These are phyloP conservation scores for Pholiota conissans DNA, from an alignment of 768 basidiomycete species.

Conservation along the genomic window DNA sequence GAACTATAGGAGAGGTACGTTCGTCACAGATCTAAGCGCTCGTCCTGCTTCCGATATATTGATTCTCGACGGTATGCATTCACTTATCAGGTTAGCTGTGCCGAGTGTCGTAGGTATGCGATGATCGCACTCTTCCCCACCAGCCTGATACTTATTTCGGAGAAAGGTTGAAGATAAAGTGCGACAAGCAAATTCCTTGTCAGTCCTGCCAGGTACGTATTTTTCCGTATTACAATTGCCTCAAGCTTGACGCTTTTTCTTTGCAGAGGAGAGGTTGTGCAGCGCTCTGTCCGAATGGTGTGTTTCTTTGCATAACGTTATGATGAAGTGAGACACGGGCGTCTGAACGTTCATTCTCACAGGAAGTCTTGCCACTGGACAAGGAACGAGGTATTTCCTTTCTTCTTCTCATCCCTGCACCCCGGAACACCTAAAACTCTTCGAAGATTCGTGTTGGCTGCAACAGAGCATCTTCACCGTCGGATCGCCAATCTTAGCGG, in stretches of 20 bases:
- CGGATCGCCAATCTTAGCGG: slow-evolving; percentile 51
- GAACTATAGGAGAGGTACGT: slow-evolving; percentile 27
- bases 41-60: slow-evolving; percentile 7
- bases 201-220: slow-evolving; percentile 66
- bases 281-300: slow-evolving; percentile 71
- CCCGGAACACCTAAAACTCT: background rate
- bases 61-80: slow-evolving; percentile 11
- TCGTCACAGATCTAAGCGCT: background rate
- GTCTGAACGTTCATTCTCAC: background rate
- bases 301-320: slow-evolving; percentile 10
- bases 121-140: slow-evolving; percentile 40
- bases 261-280: slow-evolving; percentile 64
- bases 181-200: slow-evolving; percentile 81
- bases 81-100: slow-evolving; percentile 61
- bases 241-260: background rate
- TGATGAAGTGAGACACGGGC: slow-evolving; percentile 1
- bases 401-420: background rate
- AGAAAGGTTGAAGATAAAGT: slow-evolving; percentile 71
- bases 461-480: slow-evolving; percentile 64
- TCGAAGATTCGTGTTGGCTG: slow-evolving; percentile 54
- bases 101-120: slow-evolving; percentile 77
- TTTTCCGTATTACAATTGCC: slow-evolving; percentile 1
- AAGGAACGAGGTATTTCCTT: slow-evolving; percentile 60
- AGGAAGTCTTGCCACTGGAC: slow-evolving; percentile 79
- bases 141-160: slow-evolving; percentile 13